Conservation (phyloP, 257 asterid genomes). For the Nicotiana tomentosiformis region DNA sequence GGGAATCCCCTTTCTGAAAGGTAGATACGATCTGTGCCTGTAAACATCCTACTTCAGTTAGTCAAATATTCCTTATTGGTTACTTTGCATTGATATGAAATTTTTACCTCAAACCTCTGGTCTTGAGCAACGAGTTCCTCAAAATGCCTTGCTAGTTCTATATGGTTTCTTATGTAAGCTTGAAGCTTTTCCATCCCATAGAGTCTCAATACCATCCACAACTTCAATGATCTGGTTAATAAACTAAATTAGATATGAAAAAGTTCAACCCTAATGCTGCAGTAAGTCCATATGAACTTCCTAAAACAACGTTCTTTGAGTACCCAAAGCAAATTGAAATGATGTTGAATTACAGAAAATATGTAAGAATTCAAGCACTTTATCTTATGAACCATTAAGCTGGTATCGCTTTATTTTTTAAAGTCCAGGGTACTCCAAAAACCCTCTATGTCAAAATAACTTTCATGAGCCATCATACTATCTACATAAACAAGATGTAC, state of each 20-base stretch:
- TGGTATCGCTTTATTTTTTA: neutral
- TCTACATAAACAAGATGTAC: neutral
- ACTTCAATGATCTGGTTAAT: slow-evolving; percentile 71
- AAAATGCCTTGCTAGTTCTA: slow-evolving; percentile 60
- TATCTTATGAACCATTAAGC: slow-evolving; percentile 2
- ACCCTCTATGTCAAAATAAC: neutral
- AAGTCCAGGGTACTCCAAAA: neutral
- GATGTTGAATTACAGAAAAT: neutral
- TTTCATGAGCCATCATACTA: neutral
- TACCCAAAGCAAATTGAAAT: neutral
- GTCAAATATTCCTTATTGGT: neutral
- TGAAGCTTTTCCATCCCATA: slow-evolving; percentile 87
- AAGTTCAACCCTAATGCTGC: neutral
- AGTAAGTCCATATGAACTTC: neutral
- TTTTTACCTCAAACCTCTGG: slow-evolving; percentile 81
- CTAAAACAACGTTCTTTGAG: neutral
- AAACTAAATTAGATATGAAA: slow-evolving; percentile 7
- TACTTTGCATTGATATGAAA: neutral
- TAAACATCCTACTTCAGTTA: neutral
- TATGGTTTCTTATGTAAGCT: slow-evolving; percentile 77
- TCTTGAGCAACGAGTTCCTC: slow-evolving; percentile 72
- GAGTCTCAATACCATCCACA: slow-evolving; percentile 93
- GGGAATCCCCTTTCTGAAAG: neutral
- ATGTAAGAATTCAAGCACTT: neutral
- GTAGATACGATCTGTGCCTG: neutral